Percentiles rank a stretch among this genome's conserved stretches.
phyloP scores from a whole-genome alignment of 2,329 filamentous ascomycete genomes.

The Microsporum audouinii region DNA sequence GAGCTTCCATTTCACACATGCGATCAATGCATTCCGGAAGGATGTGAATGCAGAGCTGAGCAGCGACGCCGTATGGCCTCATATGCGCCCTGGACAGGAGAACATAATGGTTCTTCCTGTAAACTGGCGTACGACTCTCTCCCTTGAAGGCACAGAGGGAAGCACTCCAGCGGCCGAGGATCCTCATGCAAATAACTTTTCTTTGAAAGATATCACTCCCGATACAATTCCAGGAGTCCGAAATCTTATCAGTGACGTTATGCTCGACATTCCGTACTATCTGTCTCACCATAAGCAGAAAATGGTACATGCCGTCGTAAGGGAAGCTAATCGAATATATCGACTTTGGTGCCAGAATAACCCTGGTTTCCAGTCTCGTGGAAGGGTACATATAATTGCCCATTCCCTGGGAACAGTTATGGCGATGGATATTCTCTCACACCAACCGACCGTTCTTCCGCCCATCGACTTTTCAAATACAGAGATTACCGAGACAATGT shows the following conservation, averaged over 20 bases:
- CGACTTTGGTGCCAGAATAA: constrained; percentile 91
- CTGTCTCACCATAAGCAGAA: constrained; percentile 91
- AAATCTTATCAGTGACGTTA: constrained; percentile 88
- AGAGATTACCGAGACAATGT: constrained; percentile 44
- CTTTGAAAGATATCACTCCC: constrained; percentile 81
- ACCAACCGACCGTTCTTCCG: constrained; percentile 66
- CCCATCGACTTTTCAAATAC: constrained; percentile 30
- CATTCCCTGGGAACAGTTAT: constrained; percentile 93
- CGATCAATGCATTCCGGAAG: constrained; percentile 79
- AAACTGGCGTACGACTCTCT: constrained; percentile 85
- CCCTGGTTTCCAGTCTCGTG: constrained; percentile 65
- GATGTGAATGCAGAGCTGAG: constrained; percentile 75
- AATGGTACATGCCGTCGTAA: constrained; percentile 81
- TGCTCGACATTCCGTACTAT: constrained; percentile 97
- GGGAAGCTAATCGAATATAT: constrained; percentile 92
- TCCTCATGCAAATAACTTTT: constrained; percentile 50
- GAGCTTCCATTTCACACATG: constrained; percentile 94
- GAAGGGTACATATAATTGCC: constrained; percentile 81
- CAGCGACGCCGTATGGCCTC: constrained; percentile 59
- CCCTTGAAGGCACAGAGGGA: constrained; percentile 67
- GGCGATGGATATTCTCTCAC: constrained; percentile 80
- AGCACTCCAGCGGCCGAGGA: constrained; percentile 43
- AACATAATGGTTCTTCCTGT: constrained; percentile 89
- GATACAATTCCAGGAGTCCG: constrained; percentile 84
- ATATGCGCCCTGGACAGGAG: constrained; percentile 65